Conservation (phyloP, 805 yeast genomes). For the Osmozyma mogii region DNA sequence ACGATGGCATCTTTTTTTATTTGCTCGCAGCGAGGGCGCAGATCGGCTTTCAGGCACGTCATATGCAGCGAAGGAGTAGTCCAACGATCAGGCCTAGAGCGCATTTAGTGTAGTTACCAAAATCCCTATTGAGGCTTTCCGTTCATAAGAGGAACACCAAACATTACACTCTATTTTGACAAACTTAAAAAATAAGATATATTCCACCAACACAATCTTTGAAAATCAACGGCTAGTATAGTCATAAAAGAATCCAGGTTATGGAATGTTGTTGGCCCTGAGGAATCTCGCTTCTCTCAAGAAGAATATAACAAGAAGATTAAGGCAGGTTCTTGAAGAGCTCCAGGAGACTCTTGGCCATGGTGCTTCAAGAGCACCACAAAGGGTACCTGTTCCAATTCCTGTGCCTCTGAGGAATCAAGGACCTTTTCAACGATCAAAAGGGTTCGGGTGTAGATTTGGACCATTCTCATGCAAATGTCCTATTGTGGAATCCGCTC, state of each 20-base stretch:
- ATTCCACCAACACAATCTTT: too few species aligned
- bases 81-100: too few species aligned
- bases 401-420: constrained; percentile 34
- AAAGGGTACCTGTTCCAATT: constrained; percentile 30
- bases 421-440: too few species aligned
- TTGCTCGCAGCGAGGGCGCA: too few species aligned
- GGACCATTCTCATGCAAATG: too few species aligned
- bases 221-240: too few species aligned
- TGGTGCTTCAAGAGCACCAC: constrained; percentile 17
- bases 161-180: constrained; percentile 45
- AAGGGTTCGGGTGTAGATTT: too few species aligned
- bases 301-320: constrained; percentile 38
- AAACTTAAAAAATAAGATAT: constrained; percentile 27
- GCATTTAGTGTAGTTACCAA: too few species aligned
- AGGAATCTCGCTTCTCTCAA: constrained; percentile 38
- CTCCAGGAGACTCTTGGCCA: constrained; percentile 28
- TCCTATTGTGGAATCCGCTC: too few species aligned
- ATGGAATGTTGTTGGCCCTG: constrained; percentile 43
- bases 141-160: constrained; percentile 46
- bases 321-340: constrained; percentile 42
- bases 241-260: constrained; percentile 37
- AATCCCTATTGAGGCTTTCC: constrained; percentile 74
- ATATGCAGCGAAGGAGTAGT: too few species aligned
- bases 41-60: too few species aligned
- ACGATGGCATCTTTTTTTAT: too few species aligned